These are phyloP conservation scores for Colletotrichum sublineola DNA, from an alignment of 2,329 filamentous ascomycete species.

Conservation along the genomic window DNA sequence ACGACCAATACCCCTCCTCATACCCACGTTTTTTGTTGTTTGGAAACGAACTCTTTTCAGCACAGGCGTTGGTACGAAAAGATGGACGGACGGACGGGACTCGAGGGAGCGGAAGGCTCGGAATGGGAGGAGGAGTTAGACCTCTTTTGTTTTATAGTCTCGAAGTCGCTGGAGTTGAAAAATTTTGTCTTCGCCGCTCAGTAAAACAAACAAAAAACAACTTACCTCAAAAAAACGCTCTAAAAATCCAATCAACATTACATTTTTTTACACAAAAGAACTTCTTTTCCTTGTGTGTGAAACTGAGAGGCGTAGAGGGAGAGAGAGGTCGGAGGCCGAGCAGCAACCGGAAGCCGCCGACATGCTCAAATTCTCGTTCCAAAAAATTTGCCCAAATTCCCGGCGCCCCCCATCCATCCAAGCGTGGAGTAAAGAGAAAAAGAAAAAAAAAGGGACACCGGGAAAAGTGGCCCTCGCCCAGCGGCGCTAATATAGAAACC, in stretches of 20 bases:
- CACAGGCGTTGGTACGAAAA: constrained; percentile 26
- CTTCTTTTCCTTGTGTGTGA: background rate
- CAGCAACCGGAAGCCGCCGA: background rate
- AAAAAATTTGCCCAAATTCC: background rate
- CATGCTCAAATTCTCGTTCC: background rate
- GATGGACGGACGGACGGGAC: background rate
- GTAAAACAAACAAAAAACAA: background rate
- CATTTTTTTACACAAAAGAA: background rate
- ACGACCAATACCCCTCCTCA: constrained; percentile 23
- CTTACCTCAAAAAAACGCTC: background rate
- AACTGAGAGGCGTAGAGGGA: background rate
- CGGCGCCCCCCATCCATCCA: background rate
- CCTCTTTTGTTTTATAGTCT: background rate
- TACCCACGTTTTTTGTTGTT: constrained; percentile 24
- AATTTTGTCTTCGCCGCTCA: background rate
- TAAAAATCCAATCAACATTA: constrained; percentile 5
- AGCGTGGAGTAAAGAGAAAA: too few relatives aligned
- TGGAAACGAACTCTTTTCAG: background rate
- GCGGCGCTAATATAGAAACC: background rate
- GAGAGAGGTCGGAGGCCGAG: background rate
- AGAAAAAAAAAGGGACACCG: background rate
- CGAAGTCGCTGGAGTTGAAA: background rate
- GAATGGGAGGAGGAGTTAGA: background rate
- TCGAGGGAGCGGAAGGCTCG: background rate
- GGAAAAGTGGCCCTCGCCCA: constrained; percentile 8